A percentile compares a stretch with the other conserved stretches of the same genome.
Evolutionary conservation across 78 protist species (phyloP).

Genomic region (Planoprotostelium fungivorum): DNA sequence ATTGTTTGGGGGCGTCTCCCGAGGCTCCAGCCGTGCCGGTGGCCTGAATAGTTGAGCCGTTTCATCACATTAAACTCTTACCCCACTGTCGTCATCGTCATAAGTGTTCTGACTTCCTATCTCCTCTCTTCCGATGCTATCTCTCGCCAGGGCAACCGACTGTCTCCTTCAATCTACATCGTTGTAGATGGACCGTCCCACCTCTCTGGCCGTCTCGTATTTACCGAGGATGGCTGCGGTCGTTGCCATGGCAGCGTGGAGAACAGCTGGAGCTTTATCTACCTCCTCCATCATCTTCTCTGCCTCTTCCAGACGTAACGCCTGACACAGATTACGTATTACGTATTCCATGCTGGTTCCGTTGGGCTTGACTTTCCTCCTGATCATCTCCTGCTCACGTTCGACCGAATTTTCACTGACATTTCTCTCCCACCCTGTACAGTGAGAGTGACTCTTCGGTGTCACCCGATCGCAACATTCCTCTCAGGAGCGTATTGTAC

Average conservation of each 20-base stretch:
- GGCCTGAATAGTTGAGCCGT: no score
- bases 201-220: not conserved
- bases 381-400: not conserved
- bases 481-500: constrained; percentile 53
- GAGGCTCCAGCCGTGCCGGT: no score
- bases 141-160: no score
- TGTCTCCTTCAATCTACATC: no score
- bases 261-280: not conserved
- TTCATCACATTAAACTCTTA: no score
- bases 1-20: not conserved
- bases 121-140: not conserved
- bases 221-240: not conserved
- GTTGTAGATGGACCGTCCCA: no score
- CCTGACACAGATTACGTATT: constrained; percentile 2
- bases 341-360: constrained; percentile 46
- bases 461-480: constrained; percentile 52
- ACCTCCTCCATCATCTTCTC: not conserved
- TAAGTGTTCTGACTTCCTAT: not conserved
- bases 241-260: not conserved
- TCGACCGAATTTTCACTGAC: not conserved
- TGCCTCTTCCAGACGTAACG: not conserved
- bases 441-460: constrained; percentile 11
- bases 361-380: constrained; percentile 31
- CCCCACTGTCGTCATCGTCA: not conserved
- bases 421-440: not conserved